Evolutionary conservation across 2,329 filamentous ascomycete genomes (phyloP), one percentile per base, ranked within the genome.

Genomic region (Aspergillus quadrilineatus): DNA sequence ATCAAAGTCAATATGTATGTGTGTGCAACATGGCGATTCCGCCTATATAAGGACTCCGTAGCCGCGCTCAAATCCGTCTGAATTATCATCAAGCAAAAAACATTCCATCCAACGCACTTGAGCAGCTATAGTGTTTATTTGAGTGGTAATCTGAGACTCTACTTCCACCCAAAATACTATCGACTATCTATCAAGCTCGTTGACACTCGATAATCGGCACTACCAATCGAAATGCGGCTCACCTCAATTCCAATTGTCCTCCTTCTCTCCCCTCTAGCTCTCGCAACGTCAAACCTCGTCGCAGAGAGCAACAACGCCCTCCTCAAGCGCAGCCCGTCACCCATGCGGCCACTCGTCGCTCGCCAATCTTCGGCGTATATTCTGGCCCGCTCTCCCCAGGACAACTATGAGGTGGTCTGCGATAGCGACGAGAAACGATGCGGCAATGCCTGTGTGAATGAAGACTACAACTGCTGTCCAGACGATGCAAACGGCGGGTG

Each of bases 401-500:
- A 55, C 36, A 17, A 44, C 44, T 8, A 48, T 12, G 10, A 43
- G 4, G 12, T 17, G 6, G 28, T 15, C 15, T 55, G 52, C 37
- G 37, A 15, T 17, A 43, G 29, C 28, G 52, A 55, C 29, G 30
- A 55, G 22, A 28, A 17, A n/a, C 34, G 29, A 37, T 55, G 52
- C 45, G 52, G 52, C 37, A n/a, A 36, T 15, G 37, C 44, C 44
- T 55, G 52, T 37, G 44, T 55, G 10, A 12, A 37, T 17, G 22
- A 43, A n/a, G 44, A 48, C 44, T 55, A 49, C 17, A 48, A n/a
- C 28, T 55, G 52, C 37, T 55, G 52, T 15, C 52, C 52, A 4
- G 22, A 22, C 2, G 10, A 50, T 17, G 52, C 49, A 29, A 42
- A 26, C 1, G 52, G 52, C 45, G 52, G 52, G 4, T 55, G 52